Evolutionary conservation across 768 basidiomycete species (phyloP), one percentile per base, ranked within the genome.

Genomic region (Agrocybe pediades): DNA sequence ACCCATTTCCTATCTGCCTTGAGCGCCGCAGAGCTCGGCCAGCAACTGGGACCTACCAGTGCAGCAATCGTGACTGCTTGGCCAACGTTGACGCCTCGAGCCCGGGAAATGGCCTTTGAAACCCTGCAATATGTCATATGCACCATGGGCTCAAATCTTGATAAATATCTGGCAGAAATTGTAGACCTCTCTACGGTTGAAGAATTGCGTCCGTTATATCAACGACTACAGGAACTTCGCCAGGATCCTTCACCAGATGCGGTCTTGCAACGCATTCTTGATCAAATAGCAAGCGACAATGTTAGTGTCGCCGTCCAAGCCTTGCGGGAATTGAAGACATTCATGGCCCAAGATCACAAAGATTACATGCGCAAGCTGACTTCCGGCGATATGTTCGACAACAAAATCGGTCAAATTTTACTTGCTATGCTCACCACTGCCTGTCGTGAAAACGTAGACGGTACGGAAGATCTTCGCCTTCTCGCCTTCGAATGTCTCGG

Each of bases 401-500:
- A 88, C 0, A 65, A 85, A 29, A 78, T 94, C 27, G 87, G 89
- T 1, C 77, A 80, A 33, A 76, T 93, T 46, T 72, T 95, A 51
- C 76, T 81, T 1, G 76, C 80, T 2, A 71, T 98, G 2, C 79
- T 95, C 49, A 67, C 77, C 15, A 84, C 87, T 0, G 87, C 89
- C 0, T 84, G 84, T 49, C 82, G 92, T 8, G 94, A 96, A 41
- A 55, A 33, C 57, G 87, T 86, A 1, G 92, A 95, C 44, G 84
- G 81, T 6, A 78, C 79, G 5, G 88, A 95, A 41, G 63, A 76
- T 1, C 63, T 94, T 8, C 85, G 86, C 16, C 72, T 83, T 40
- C 69, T 90, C 17, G 88, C 93, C 0, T 95, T 88, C 64, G 92
- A 97, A 64, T 97, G 92, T 65, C 84, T 98, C 51, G 94, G 95